These are phyloP conservation scores for Fusarium aywerte DNA, from an alignment of 2,329 filamentous ascomycete genomes.

Conservation along the genomic window DNA sequence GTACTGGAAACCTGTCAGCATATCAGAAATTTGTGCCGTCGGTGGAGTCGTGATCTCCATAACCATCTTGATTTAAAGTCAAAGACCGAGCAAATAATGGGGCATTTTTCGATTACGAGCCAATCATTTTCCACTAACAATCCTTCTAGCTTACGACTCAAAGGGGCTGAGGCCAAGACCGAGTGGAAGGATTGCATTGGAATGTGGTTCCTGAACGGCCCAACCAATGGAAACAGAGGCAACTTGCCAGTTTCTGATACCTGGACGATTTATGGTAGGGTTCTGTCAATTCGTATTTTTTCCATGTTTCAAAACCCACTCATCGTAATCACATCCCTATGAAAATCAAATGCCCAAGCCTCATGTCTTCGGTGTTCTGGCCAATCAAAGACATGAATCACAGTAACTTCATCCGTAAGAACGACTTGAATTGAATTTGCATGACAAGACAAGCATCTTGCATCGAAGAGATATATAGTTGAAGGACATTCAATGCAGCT, in stretches of 20 bases:
- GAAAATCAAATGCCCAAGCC: not conserved
- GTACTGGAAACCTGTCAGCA: not conserved
- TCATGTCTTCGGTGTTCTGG: not conserved
- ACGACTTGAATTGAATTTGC: not conserved
- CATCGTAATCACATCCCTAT: not conserved
- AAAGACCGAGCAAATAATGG: slow-evolving; percentile 18
- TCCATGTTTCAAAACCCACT: not conserved
- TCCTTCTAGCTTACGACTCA: not conserved
- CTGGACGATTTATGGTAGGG: fast-evolving
- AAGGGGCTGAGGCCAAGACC: slow-evolving; percentile 8
- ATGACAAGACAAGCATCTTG: too few relatives aligned
- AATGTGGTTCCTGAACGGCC: not conserved
- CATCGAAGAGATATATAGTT: not conserved
- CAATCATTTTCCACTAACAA: not conserved
- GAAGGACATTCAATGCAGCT: fast-evolving
- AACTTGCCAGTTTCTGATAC: not conserved
- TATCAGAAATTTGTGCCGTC: not conserved
- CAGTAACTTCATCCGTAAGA: too few relatives aligned
- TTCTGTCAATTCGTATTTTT: fast-evolving
- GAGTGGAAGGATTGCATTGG: not conserved
- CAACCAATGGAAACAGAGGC: fast-evolving
- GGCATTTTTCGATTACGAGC: fast-evolving
- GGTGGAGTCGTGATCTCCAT: not conserved
- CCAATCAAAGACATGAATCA: not conserved
- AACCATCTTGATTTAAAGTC: not conserved